Base-by-base conservation (phyloP, 495 filamentous ascomycete genomes). In the Penicillium daleae region DNA sequence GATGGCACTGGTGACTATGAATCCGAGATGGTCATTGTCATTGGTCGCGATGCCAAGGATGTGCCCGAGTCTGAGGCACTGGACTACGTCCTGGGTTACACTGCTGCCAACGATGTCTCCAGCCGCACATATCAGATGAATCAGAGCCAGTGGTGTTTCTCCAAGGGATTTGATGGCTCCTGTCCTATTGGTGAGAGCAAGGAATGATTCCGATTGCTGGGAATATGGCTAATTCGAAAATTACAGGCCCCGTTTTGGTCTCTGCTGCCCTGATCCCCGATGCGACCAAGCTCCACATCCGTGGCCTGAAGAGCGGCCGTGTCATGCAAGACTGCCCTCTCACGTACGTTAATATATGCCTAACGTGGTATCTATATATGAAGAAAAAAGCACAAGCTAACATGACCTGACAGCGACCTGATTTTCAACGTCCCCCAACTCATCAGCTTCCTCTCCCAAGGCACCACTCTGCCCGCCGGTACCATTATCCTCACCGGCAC, bases 401-500 rank as follows among this genome's bases (percentile, higher is more conserved):
- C 6, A 33, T 39, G 42, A 37, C 27, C 29, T 57, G 17, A 49
- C 19, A 81, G 79, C 33, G 92, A 94, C 71, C 85, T 92, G 83
- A 90, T 94, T 59, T 96, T 94, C 75, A 82, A 80, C 59, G 87
- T 94, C 10, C 86, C 82, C 29, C 80, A 90, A 72, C 90, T 89
- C 9, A 86, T 95, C 70, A 80, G 85, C 22, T 91, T 92, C 70
- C 75, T 96, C 27, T 87, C 85, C 57, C 90, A 88, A 71, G 91
- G 91, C 33, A 92, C 90, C 27, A 93, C 91, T 7, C 72, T 94
- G 37, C 72, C 89, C n/a, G 89, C 89, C 1, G 92, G 92, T 9
- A 91, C 92, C 64, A 65, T 94, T 48, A 92, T 96, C 56, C 87
- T 93, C 61, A 94, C 92, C n/a, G 92, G 92, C 57, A 96, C 92